Base-by-base conservation (phyloP, 225 moss, liverwort and hornwort genomes). In the Anthoceros angustus region DNA sequence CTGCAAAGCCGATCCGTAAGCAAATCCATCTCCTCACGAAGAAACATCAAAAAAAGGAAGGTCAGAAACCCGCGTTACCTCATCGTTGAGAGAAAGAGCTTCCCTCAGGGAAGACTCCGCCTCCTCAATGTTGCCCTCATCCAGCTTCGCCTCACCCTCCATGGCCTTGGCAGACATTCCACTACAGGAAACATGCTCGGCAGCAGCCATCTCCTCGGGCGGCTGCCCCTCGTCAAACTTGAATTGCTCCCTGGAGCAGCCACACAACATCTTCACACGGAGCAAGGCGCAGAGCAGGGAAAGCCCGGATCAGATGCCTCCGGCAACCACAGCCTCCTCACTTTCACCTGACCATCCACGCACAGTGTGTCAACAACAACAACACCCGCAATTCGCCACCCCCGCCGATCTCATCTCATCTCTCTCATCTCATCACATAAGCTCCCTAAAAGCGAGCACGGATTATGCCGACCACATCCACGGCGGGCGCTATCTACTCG, bases 101-200 rank as follows among this genome's bases (percentile, higher is more conserved):
- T 82, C 82, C 61, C 82, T 82, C 16, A 85, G 83, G 21, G 82
- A 85, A 26, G 79, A 65, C 71, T 85, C 82, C 45, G 85, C 87
- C 69, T 85, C 87, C 25, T 69, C 75, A 68, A 87, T 77, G 71
- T 69, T 78, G 71, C 87, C 82, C 72, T 80, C 74, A 67, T 66
- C 72, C 42, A 82, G 79, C 72, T 78, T 72, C 62, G 67, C 50
- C 67, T 87, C 87, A 12, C 82, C 85, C 12, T 87, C 87, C 67
- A 68, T 77, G 61, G 82, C 68, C 72, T 87, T 80, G 61, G 79
- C 76, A 66, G 80, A 87, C 23, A 80, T 40, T 43, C 72, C 72
- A 67, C 80, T 83, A 70, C 26, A 78, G 69, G 12, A 65, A 64
- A 64, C 62, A 64, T 63, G 43, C 74, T 65, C 67, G 66, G 26